phyloP scores from a whole-genome alignment of 2,329 filamentous ascomycete species.

The Trichophyton verrucosum region DNA sequence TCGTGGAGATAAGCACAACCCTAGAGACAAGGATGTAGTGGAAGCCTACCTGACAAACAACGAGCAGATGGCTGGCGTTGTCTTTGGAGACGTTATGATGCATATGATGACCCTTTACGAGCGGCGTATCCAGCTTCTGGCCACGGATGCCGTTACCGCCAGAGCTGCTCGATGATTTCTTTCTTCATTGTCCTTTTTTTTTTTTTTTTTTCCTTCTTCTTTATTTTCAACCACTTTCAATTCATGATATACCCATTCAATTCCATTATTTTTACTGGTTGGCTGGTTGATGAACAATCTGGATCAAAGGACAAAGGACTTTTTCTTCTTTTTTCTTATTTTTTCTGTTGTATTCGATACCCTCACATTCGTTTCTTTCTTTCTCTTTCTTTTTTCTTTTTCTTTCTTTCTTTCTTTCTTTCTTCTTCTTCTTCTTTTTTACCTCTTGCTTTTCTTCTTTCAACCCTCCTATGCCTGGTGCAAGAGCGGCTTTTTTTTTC shows the following conservation, averaged over 20 bases:
- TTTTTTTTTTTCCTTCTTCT: not conserved
- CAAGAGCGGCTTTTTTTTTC: not conserved
- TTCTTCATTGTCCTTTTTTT: not conserved
- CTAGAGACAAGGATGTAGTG: conserved; percentile 43
- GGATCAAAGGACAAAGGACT: too few species aligned
- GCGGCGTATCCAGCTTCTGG: conserved; percentile 56
- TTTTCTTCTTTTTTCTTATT: too few species aligned
- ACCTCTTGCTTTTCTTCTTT: not conserved
- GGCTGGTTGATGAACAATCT: not conserved
- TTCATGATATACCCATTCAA: not conserved
- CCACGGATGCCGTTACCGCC: conserved; percentile 53
- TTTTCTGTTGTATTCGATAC: too few species aligned
- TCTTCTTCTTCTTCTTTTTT: not conserved
- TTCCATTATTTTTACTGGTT: not conserved
- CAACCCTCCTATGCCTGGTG: not conserved
- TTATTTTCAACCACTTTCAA: not conserved
- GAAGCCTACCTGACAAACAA: conserved; percentile 58
- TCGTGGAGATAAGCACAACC: conserved; percentile 33
- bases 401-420: not conserved
- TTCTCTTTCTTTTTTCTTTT: too few species aligned
- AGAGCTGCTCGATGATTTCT: not conserved
- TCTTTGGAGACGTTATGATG: conserved; percentile 72
- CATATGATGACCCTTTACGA: conserved; percentile 72
- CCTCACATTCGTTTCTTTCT: too few species aligned
- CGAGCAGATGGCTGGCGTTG: conserved; percentile 52